Evolutionary conservation across 2,329 filamentous ascomycete species (phyloP).

Genomic region (Alternaria gaisen): DNA sequence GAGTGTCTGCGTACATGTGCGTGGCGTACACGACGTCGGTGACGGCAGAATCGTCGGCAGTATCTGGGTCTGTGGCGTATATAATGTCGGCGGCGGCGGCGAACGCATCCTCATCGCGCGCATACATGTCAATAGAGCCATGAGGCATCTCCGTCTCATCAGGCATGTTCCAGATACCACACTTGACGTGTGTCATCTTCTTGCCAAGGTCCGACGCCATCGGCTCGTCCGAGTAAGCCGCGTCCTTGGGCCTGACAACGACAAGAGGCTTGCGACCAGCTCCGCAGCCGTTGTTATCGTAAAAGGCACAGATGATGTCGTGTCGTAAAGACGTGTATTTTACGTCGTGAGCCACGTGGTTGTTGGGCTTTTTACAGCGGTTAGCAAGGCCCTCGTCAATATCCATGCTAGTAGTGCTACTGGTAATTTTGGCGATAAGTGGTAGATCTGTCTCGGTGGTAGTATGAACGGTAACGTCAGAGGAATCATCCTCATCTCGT

Average conservation of each 20-base stretch:
- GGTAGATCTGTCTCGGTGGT: neutral
- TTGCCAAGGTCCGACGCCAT: neutral
- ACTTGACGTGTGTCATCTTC: neutral
- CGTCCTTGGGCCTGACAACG: neutral
- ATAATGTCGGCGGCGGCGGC: too few relatives aligned
- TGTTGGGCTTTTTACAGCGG: neutral
- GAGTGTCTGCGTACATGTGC: too few relatives aligned
- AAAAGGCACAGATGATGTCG: neutral
- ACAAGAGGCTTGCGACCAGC: neutral
- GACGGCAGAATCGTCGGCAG: too few relatives aligned
- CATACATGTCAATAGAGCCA: neutral
- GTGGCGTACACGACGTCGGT: too few relatives aligned
- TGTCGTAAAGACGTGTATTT: neutral
- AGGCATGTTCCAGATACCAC: neutral
- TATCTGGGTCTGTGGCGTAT: too few relatives aligned
- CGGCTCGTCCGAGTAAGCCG: neutral
- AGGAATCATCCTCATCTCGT: neutral
- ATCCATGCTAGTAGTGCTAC: neutral
- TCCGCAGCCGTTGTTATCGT: neutral
- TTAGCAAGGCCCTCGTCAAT: neutral
- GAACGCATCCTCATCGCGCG: neutral
- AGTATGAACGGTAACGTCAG: fast-evolving
- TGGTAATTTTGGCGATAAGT: neutral
- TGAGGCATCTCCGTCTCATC: neutral
- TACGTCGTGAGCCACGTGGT: neutral